A percentile compares a stretch with the other conserved stretches of the same genome.
These are phyloP conservation scores for Chalciporus sphaerocephalus DNA, from an alignment of 768 basidiomycete genomes.

Conservation along the genomic window DNA sequence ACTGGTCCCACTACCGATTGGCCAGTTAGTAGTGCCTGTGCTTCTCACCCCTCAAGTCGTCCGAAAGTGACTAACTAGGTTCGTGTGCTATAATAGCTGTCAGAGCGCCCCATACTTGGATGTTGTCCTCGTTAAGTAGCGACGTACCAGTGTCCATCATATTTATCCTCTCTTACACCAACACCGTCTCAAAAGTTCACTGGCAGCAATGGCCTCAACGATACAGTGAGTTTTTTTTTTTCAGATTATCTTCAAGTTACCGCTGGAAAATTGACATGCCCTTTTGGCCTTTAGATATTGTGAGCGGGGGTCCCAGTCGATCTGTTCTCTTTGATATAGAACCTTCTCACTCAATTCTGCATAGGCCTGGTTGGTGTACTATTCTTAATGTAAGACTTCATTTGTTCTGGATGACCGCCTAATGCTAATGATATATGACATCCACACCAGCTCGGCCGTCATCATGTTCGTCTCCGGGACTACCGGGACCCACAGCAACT, in stretches of 20 bases:
- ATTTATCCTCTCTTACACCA: neutral
- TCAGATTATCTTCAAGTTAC: too few relatives aligned
- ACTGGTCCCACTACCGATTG: too few relatives aligned
- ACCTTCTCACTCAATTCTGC: neutral
- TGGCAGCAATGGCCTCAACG: conserved; percentile 4
- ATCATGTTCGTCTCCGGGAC: conserved; percentile 15
- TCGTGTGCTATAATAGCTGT: too few relatives aligned
- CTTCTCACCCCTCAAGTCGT: too few relatives aligned
- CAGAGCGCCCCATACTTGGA: conserved; percentile 1
- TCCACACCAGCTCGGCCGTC: conserved; percentile 12
- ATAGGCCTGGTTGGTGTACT: conserved; percentile 18
- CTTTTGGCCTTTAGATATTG: conserved; percentile 12
- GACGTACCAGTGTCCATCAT: too few relatives aligned
- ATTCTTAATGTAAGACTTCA: conserved; percentile 16
- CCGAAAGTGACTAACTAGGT: too few relatives aligned
- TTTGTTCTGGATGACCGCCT: neutral
- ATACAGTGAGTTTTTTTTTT: conserved; percentile 20
- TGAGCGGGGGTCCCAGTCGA: conserved; percentile 6
- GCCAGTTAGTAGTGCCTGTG: too few relatives aligned
- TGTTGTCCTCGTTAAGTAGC: neutral
- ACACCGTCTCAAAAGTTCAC: neutral
- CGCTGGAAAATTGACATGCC: neutral
- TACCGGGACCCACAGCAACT: conserved; percentile 10
- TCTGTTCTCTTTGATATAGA: neutral
- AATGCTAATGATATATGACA: neutral